Conservation (phyloP, 2,329 filamentous ascomycete genomes). For the Bipolaris cookei region DNA sequence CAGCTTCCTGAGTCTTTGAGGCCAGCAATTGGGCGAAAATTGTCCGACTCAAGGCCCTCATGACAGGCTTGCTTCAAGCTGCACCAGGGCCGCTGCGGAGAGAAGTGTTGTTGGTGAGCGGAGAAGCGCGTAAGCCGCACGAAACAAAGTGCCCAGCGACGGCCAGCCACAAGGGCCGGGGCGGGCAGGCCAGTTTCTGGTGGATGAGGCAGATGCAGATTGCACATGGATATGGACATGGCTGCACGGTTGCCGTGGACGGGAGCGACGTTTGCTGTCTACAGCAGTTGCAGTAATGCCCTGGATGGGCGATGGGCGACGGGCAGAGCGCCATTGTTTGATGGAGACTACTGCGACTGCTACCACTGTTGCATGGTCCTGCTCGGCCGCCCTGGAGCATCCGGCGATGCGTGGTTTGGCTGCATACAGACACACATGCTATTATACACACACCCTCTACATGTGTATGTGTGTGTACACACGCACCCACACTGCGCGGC, state of each 20-base stretch:
- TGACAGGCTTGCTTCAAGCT: constrained; percentile 13
- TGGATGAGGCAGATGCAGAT: neutral
- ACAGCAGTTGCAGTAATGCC: constrained; percentile 27
- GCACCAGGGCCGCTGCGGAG: constrained; percentile 7
- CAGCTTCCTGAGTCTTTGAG: constrained; percentile 22
- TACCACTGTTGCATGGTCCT: constrained; percentile 2
- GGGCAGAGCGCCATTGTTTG: constrained; percentile 20
- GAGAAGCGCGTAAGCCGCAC: constrained; percentile 33
- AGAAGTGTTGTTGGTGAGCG: constrained; percentile 11
- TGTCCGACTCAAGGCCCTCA: constrained; percentile 31
- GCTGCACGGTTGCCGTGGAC: constrained; percentile 7
- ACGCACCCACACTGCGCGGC: constrained; percentile 29
- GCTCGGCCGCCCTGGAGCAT: constrained; percentile 17
- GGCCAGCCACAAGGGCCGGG: neutral
- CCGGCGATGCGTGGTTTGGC: constrained; percentile 1
- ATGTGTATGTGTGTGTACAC: neutral
- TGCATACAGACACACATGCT: neutral
- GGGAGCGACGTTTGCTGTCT: constrained; percentile 34
- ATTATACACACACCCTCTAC: neutral
- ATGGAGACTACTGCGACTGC: constrained; percentile 4
- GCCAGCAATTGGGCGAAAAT: constrained; percentile 34
- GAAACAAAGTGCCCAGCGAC: constrained; percentile 18
- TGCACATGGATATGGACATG: neutral
- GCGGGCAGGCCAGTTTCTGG: neutral
- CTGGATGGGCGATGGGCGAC: constrained; percentile 3